A percentile compares a stretch with the other conserved stretches of the same genome.
Evolutionary conservation across 139 green algal species (phyloP).

Genomic region (Micromonas commoda): DNA sequence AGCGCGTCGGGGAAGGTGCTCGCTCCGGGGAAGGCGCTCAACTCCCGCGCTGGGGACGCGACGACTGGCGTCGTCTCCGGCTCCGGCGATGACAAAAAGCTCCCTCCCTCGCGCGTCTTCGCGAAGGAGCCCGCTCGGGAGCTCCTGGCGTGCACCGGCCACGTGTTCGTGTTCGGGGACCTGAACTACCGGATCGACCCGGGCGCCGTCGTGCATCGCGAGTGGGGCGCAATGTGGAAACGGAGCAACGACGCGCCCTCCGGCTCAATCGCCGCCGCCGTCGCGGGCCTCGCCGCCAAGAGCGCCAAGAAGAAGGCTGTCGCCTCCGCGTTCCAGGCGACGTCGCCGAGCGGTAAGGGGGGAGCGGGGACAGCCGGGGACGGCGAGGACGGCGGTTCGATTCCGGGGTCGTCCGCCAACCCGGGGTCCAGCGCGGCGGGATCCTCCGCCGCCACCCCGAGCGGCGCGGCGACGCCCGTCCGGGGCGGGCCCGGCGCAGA

Average conservation of each 20-base stretch:
- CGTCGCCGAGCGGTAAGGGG: not conserved
- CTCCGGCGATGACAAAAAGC: no score
- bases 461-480: no score
- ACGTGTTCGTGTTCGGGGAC: slow-evolving; percentile 17
- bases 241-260: not conserved
- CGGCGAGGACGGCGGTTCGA: not conserved
- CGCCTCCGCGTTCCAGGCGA: not conserved
- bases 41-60: no score
- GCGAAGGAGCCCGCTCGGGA: not conserved
- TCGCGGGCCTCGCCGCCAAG: no score
- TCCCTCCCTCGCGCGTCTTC: no score
- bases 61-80: no score
- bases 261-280: not conserved
- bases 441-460: no score
- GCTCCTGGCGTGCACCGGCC: not conserved
- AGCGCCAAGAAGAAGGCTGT: not conserved
- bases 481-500: no score
- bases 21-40: no score
- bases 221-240: not conserved
- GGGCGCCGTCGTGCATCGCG: not conserved
- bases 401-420: not conserved
- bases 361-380: not conserved
- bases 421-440: not conserved
- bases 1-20: no score
- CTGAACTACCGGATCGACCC: slow-evolving; percentile 24